Evolutionary conservation across 1,284 basidiomycete species (phyloP), one percentile per base, ranked within the genome.

Genomic region (Malassezia yamatoensis): DNA sequence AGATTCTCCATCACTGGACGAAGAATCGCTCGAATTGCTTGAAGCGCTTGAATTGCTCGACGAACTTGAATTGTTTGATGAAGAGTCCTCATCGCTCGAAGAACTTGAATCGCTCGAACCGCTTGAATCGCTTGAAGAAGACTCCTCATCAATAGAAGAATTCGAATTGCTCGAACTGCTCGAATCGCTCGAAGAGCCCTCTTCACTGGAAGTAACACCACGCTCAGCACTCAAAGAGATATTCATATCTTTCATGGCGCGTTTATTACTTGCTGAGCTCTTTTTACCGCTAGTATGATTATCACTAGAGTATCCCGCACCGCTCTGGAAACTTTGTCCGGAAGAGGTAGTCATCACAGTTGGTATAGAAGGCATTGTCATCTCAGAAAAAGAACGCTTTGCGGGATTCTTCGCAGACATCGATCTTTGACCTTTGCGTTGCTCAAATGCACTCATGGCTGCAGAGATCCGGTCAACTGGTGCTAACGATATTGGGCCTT

Each of bases 381-480:
- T 29, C 24, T 29, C 24, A 29, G 24, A 4, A 29, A 29, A 29
- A 29, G 24, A 29, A 29, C 24, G 24, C 24, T 29, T 29, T 29
- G 24, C 7, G 24, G 24, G 24, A 29, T 29, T 29, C 7, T 29
- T 3, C 7, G 24, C 24, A 7, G 24, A 29, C 24, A 29, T 13
- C 15, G 9, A 4, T 29, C 7, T 29, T 5, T 47, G 15, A 4
- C 11, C 36, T 16, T 46, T 41, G 36, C 18, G 16, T 15, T 34
- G 18, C 13, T 35, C 49, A 48, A 51, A 52, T 9, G 49, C 38
- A 16, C 33, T 29, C n/a, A 54, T 32, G 6, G 53, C 53, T 6
- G 35, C 43, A 4, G 15, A 15, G 3, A 45, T 6, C 3, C 43
- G 43, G 18, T n/a, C 16, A 1, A 15, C 5, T 20, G 43, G 24